Conservation (phyloP, 2,329 filamentous ascomycete species). For the Aureobasidium sp. region DNA sequence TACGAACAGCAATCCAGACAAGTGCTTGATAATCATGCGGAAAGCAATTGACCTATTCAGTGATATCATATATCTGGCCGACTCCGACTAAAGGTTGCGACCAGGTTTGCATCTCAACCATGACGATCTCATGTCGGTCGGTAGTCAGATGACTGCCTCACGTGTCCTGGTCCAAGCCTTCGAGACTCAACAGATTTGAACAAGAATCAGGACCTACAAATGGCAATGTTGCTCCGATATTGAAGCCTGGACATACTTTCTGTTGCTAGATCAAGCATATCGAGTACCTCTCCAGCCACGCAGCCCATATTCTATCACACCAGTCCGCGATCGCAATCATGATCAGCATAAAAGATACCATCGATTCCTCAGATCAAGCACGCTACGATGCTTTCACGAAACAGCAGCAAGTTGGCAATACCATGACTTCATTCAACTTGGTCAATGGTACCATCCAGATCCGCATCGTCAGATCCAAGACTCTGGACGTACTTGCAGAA, state of each 20-base stretch:
- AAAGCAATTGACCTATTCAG: background rate
- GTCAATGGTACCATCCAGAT: background rate
- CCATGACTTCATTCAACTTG: background rate
- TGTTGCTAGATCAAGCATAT: background rate
- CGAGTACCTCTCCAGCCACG: background rate
- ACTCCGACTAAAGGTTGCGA: background rate
- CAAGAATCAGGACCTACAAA: background rate
- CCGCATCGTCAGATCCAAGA: background rate
- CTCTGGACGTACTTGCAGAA: background rate
- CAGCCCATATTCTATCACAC: background rate
- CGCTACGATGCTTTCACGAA: background rate
- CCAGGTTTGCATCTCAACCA: background rate
- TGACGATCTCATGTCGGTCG: background rate
- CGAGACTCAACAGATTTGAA: background rate
- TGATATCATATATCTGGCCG: background rate
- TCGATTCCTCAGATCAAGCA: background rate
- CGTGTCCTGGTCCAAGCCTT: background rate
- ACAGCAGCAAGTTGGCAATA: background rate
- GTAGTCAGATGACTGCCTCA: constrained; percentile 4
- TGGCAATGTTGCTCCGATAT: background rate
- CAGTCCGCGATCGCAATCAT: background rate
- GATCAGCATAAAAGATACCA: background rate
- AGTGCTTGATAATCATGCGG: background rate
- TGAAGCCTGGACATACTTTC: background rate
- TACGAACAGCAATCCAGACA: background rate